Evolutionary conservation across 306 rosid species (phyloP), one percentile per base, ranked within the genome.

Genomic region (Fragaria ananassa): DNA sequence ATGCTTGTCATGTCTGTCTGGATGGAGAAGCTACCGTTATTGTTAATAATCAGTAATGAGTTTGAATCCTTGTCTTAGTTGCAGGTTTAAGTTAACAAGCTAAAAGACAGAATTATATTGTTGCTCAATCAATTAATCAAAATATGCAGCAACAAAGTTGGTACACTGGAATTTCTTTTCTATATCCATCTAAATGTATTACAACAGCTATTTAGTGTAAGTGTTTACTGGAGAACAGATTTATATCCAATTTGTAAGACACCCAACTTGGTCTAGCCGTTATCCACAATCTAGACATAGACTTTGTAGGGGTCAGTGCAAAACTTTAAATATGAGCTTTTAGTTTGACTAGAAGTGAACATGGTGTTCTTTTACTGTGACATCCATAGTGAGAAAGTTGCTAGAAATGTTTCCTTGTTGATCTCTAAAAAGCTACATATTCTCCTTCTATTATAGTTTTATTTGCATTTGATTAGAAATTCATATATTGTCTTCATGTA

Each of bases 231-330:
- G 19, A 35, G 15, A 68, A 45, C 56, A 25, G 19, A 25, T 5
- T 13, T 21, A 44, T 47, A 44, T 68, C 72, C 54, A 21, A 67
- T 15, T 65, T 19, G 29, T 37, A 21, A 61, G 53, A 10, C 15
- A 67, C 47, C 14, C n/a, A 45, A 54, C 54, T 68, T 68, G 72
- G 57, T 71, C 35, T 35, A 41, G 35, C 51, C 10, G 15, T 72
- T 53, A 35, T 54, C 21, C n/a, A 29, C 58, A 6, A 54, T 51
- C 29, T 51, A 34, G 63, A 71, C 44, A 19, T 54, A 29, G 31
- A 29, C 31, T 29, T 29, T 29, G 31, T 29, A 29, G n/a, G 65
- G 56, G 47, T 34, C 53, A 50, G 18, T 70, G 13, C 17, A 1
- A 18, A 6, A 71, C 46, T 50, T 50, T 34, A 4, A 47, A 5